Percentiles rank a stretch among this genome's conserved stretches.
Evolutionary conservation across 139 green algal species (phyloP).

Genomic region (Chlamydomonas applanata): DNA sequence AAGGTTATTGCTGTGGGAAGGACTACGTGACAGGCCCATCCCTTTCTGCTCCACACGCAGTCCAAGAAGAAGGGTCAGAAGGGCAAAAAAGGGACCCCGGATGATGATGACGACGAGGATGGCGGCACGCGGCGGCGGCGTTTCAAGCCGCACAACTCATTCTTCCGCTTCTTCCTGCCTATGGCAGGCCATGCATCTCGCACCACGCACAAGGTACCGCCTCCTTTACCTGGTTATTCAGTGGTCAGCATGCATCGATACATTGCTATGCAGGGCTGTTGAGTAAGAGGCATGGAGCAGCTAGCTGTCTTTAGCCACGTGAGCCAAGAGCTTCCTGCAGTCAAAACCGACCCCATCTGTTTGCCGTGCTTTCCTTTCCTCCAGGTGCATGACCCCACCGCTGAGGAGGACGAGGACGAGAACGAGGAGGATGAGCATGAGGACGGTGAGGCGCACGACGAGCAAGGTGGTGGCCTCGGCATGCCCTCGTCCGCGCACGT

Average conservation of each 20-base stretch:
- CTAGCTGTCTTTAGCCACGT: not conserved
- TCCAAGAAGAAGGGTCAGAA: no score
- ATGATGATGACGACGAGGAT: no score
- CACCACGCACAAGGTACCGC: not conserved
- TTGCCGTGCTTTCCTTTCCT: not conserved
- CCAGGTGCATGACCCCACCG: slow-evolving; percentile 5
- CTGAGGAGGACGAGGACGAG: not conserved
- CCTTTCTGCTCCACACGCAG: no score
- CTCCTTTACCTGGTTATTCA: not conserved
- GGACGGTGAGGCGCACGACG: slow-evolving; percentile 5
- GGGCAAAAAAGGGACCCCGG: no score
- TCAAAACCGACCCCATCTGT: not conserved
- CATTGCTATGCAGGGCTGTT: not conserved
- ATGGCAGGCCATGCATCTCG: no score
- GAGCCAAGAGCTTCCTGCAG: no score
- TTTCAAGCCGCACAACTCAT: no score
- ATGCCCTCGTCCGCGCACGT: not conserved
- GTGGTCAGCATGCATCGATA: not conserved
- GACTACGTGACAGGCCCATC: no score
- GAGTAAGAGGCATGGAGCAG: not conserved
- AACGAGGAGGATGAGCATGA: slow-evolving; percentile 15
- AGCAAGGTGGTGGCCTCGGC: not conserved
- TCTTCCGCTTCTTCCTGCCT: no score
- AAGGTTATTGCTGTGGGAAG: no score
- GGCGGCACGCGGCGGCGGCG: no score